Evolutionary conservation across 352 stramenopile genomes (phyloP).

Genomic region (Stephanocyclus meneghinianus): DNA sequence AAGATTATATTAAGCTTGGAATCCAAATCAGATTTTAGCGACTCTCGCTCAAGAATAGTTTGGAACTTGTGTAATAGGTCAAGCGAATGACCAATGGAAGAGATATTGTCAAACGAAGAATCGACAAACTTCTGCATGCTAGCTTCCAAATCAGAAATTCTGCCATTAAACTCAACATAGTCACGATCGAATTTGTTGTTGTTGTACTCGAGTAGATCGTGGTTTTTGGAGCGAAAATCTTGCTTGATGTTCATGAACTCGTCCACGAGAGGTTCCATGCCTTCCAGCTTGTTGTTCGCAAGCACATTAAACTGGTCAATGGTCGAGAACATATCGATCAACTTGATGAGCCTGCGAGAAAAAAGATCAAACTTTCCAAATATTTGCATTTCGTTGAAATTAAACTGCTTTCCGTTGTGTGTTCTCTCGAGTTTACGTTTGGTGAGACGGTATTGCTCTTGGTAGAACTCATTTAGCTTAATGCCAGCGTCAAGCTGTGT

Average conservation of each 20-base stretch:
- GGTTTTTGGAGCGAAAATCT: conserved; percentile 92
- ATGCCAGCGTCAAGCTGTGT: conserved; percentile 92
- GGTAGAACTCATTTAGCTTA: conserved; percentile 97
- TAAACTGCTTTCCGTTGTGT: conserved; percentile 96
- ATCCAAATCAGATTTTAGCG: conserved; percentile 96
- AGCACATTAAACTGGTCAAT: conserved; percentile 93
- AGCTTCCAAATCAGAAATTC: conserved; percentile 94
- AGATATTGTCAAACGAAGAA: conserved; percentile 98
- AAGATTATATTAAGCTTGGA: conserved; percentile 99
- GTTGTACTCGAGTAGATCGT: conserved; percentile 97
- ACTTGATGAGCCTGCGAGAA: conserved; percentile 94
- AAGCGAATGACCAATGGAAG: conserved; percentile 95
- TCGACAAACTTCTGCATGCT: conserved; percentile 99
- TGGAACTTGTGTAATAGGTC: conserved; percentile 97
- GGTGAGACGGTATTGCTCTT: conserved; percentile 95
- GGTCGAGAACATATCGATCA: conserved; percentile 99
- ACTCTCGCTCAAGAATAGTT: conserved; percentile 94
- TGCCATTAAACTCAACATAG: conserved; percentile 91
- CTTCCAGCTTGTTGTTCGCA: conserved; percentile 88
- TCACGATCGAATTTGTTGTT: conserved; percentile 98
- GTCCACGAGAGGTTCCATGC: conserved; percentile 95
- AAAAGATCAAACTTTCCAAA: conserved; percentile 99
- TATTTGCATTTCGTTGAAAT: conserved; percentile 98
- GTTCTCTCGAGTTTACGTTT: conserved; percentile 95
- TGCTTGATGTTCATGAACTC: conserved; percentile 84